Percentiles rank a stretch among this genome's conserved stretches.
These are phyloP conservation scores for Strobilomyces echinocephalus DNA, from an alignment of 768 basidiomycete species.

Conservation along the genomic window DNA sequence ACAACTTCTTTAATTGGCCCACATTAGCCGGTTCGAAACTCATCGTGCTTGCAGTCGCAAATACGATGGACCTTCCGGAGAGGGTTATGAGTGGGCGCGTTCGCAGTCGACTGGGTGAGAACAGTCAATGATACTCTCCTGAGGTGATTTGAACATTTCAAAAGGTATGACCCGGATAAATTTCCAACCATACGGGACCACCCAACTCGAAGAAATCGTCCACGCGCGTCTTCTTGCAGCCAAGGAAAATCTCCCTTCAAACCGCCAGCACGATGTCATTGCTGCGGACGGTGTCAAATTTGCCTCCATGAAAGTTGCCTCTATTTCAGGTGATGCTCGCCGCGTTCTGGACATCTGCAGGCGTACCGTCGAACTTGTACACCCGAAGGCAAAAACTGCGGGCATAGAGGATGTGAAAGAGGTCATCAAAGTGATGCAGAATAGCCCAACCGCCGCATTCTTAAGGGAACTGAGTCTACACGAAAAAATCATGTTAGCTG, in stretches of 20 bases:
- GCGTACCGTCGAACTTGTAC: constrained; percentile 82
- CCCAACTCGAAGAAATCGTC: constrained; percentile 81
- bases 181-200: constrained; percentile 81
- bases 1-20: constrained; percentile 99
- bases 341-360: constrained; percentile 91
- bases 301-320: constrained; percentile 73
- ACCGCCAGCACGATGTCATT: constrained; percentile 50
- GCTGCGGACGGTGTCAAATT: constrained; percentile 73
- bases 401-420: constrained; percentile 67
- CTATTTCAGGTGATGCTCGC: constrained; percentile 90
- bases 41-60: constrained; percentile 94
- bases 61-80: constrained; percentile 97
- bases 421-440: constrained; percentile 83
- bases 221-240: constrained; percentile 69
- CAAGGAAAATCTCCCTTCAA: constrained; percentile 42
- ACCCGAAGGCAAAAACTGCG: constrained; percentile 47
- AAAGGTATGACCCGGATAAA: constrained; percentile 87
- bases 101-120: constrained; percentile 80
- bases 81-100: constrained; percentile 90
- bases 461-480: constrained; percentile 80
- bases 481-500: constrained; percentile 82
- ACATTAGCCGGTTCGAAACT: constrained; percentile 83
- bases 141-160: neutral
- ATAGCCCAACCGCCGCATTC: constrained; percentile 83
- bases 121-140: neutral